Evolutionary conservation across 139 green algal genomes (phyloP).

Genomic region (Chlorella sp.): DNA sequence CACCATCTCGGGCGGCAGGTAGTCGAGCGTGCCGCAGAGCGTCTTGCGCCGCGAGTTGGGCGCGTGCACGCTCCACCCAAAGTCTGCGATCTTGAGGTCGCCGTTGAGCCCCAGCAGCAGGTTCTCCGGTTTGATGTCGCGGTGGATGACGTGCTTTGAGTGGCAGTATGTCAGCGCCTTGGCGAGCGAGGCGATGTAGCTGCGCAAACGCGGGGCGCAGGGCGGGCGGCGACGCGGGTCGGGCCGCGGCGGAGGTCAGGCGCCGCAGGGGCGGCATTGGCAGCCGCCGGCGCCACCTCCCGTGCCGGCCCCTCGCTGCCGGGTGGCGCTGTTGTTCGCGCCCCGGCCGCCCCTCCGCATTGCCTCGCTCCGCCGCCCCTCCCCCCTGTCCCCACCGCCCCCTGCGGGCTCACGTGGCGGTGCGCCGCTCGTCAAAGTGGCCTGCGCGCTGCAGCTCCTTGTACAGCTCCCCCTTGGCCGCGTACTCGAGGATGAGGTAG

Average conservation of each 20-base stretch:
- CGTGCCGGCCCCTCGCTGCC: too few relatives aligned
- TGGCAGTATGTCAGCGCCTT: slow-evolving; percentile 95
- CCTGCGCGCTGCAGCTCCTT: slow-evolving; percentile 87
- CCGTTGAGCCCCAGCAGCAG: slow-evolving; percentile 91
- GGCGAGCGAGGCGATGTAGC: slow-evolving; percentile 86
- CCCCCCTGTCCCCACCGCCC: too few relatives aligned
- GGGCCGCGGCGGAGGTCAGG: too few relatives aligned
- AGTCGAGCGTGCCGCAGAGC: slow-evolving; percentile 99
- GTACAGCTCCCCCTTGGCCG: slow-evolving; percentile 94
- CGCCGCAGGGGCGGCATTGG: too few relatives aligned
- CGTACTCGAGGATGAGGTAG: slow-evolving; percentile 99
- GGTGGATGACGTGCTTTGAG: slow-evolving; percentile 98
- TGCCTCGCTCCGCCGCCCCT: too few relatives aligned
- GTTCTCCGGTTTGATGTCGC: slow-evolving; percentile 99
- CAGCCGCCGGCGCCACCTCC: too few relatives aligned
- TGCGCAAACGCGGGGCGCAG: too few relatives aligned
- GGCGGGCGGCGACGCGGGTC: too few relatives aligned
- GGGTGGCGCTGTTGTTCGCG: too few relatives aligned
- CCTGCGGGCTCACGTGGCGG: slow-evolving; percentile 89
- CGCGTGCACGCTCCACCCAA: slow-evolving; percentile 97
- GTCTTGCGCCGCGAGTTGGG: slow-evolving; percentile 87
- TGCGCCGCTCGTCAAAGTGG: slow-evolving; percentile 81
- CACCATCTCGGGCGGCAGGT: slow-evolving; percentile 98
- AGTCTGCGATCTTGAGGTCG: slow-evolving; percentile 98
- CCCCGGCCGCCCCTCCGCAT: too few relatives aligned